phyloP scores from a whole-genome alignment of 257 asterid species.

The Gentiana dahurica region DNA sequence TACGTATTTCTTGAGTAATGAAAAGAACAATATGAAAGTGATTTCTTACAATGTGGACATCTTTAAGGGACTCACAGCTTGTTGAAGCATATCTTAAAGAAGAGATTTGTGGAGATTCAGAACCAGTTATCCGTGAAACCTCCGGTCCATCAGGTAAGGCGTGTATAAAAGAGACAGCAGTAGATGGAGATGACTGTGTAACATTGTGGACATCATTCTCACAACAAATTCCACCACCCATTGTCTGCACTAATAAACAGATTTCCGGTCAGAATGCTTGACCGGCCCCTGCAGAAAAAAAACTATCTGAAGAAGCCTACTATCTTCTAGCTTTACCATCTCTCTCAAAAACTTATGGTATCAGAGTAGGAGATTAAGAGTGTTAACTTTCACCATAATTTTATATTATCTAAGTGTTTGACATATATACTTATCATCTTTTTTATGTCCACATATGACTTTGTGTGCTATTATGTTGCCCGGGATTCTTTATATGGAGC shows the following conservation, averaged over 20 bases:
- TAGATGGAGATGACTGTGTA: constrained; percentile 26
- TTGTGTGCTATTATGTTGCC: no score
- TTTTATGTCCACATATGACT: no score
- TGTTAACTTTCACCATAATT: no score
- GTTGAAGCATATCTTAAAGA: constrained; percentile 14
- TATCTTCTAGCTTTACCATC: no score
- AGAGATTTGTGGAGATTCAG: constrained; percentile 14
- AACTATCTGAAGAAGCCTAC: background rate
- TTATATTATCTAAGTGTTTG: no score
- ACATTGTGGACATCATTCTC: constrained; percentile 20
- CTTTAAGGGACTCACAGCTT: constrained; percentile 18
- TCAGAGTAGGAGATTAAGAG: no score
- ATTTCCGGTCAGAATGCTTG: background rate
- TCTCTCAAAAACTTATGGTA: no score
- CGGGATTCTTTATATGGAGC: no score
- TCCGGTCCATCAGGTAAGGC: constrained; percentile 24
- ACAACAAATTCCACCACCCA: constrained; percentile 22
- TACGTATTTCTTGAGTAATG: no score
- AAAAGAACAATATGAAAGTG: background rate
- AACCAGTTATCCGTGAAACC: constrained; percentile 12
- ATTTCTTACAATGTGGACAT: constrained; percentile 34
- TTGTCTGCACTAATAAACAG: background rate
- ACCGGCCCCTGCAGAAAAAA: constrained; percentile 3
- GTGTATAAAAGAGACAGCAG: constrained; percentile 29
- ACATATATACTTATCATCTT: no score